phyloP scores from a whole-genome alignment of 495 filamentous ascomycete species.

The Massariosphaeria phaeospora region DNA sequence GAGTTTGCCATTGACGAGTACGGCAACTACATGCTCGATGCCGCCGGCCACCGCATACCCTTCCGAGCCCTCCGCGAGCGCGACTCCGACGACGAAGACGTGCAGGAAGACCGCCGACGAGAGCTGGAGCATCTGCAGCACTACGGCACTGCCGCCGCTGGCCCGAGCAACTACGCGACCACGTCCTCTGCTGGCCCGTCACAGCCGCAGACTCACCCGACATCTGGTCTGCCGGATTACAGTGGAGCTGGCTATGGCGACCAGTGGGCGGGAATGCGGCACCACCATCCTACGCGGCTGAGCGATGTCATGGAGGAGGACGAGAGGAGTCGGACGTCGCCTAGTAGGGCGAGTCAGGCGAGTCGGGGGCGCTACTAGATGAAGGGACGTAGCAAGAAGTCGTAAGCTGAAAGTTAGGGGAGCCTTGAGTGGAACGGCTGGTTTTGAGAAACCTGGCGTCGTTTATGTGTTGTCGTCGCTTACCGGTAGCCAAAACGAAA shows the following conservation, averaged over 20 bases:
- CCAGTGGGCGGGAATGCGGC: constrained; percentile 76
- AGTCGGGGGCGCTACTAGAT: constrained; percentile 36
- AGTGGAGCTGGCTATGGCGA: constrained; percentile 60
- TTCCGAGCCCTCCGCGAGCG: constrained; percentile 35
- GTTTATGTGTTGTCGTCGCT: too few relatives aligned
- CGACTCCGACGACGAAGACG: constrained; percentile 50
- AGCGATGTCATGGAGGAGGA: constrained; percentile 93
- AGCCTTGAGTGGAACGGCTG: too few relatives aligned
- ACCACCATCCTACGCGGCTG: constrained; percentile 89
- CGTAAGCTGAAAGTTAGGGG: too few relatives aligned
- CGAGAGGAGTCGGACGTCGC: constrained; percentile 55
- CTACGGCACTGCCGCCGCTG: constrained; percentile 39
- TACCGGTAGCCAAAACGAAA: too few relatives aligned
- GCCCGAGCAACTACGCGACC: constrained; percentile 35
- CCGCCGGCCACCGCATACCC: constrained; percentile 42
- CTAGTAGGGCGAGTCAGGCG: constrained; percentile 32
- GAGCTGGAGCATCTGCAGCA: constrained; percentile 47
- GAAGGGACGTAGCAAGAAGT: too few relatives aligned
- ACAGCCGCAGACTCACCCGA: constrained; percentile 16
- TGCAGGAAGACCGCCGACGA: constrained; percentile 45
- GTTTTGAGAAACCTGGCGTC: too few relatives aligned
- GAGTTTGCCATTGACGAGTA: constrained; percentile 50
- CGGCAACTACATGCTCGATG: constrained; percentile 48
- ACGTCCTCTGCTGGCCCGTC: constrained; percentile 17
- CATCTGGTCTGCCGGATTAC: constrained; percentile 44